phyloP scores from a whole-genome alignment of 306 rosid species.

The Pyrus communis region DNA sequence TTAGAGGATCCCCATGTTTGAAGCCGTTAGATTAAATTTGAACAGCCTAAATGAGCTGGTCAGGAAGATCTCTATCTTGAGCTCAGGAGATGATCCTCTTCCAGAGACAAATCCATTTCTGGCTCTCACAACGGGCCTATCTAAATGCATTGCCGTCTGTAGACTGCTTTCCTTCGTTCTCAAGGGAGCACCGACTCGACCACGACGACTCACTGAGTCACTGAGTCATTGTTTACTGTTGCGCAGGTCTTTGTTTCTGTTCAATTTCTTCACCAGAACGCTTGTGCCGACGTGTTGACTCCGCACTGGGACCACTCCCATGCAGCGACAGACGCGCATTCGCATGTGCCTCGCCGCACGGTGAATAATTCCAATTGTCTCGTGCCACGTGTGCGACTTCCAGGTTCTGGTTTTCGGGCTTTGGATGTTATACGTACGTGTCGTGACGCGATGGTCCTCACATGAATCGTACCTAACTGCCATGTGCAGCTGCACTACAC shows the following conservation, averaged over 20 bases:
- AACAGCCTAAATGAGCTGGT: too few species aligned
- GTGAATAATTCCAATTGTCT: constrained; percentile 16
- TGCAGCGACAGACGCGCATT: background rate
- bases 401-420: background rate
- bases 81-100: too few species aligned
- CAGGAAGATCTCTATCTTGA: too few species aligned
- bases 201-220: background rate
- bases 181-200: background rate
- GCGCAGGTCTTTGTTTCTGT: too few species aligned
- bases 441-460: constrained; percentile 1
- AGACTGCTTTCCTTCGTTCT: background rate
- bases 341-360: constrained; percentile 37
- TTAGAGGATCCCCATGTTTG: too few species aligned
- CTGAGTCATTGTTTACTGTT: background rate
- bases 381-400: constrained; percentile 16
- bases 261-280: background rate
- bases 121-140: background rate
- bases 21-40: too few species aligned
- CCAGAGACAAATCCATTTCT: background rate
- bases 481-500: constrained; percentile 45
- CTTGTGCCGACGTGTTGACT: constrained; percentile 1
- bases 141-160: constrained; percentile 1
- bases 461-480: constrained; percentile 35
- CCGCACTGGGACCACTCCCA: background rate
- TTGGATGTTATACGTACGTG: constrained; percentile 23